Evolutionary conservation across 2,329 filamentous ascomycete genomes (phyloP), one percentile per base, ranked within the genome.

Genomic region (Penicillium sp.): DNA sequence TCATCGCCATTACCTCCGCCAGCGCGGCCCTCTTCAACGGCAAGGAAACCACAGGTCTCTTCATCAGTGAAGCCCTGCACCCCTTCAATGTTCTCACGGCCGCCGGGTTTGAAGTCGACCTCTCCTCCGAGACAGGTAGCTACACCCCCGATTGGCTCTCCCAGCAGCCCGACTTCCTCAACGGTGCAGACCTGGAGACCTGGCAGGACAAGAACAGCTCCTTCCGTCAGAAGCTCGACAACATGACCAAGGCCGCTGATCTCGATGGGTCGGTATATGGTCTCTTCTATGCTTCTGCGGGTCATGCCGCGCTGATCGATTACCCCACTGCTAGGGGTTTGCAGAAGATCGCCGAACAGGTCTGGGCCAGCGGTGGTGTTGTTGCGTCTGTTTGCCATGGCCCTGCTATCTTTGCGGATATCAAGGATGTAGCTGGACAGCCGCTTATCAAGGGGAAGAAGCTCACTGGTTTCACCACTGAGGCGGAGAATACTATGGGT

Each of bases 1-100:
- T 80, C 50, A 79, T 80, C 50, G 68, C 70, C 51, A 65, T 79
- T 44, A 79, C 78, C 24, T 79, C 78, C 3, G 77, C 78, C 21
- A 66, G 67, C 13, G 77, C 73, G n/a, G 61, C 69, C 26, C 71
- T 77, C n/a, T 76, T 71, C 57, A 55, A 75, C 3, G 75, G 75
- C 57, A 73, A 76, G 49, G 72, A 75, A 58, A 77, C 75, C 2
- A 63, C 63, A 7, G 78, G 76, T 11, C 64, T 81, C 48, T 82
- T 81, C 68, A 76, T 82, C 57, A 74, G 66, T 51, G 79, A 82
- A 63, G 79, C 79, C 16, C 71, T 81, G 8, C 79, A 82, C 58
- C 79, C 79, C 0, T 82, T 71, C 72, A 76, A 79, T 19, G 78
- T 80, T 22, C 71, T 82, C 55, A 68, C 57, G 6, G 70, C 67